A percentile compares a stretch with the other conserved stretches of the same genome.
Evolutionary conservation across 2,329 filamentous ascomycete species (phyloP).

Genomic region (Nigrospora sphaerica): DNA sequence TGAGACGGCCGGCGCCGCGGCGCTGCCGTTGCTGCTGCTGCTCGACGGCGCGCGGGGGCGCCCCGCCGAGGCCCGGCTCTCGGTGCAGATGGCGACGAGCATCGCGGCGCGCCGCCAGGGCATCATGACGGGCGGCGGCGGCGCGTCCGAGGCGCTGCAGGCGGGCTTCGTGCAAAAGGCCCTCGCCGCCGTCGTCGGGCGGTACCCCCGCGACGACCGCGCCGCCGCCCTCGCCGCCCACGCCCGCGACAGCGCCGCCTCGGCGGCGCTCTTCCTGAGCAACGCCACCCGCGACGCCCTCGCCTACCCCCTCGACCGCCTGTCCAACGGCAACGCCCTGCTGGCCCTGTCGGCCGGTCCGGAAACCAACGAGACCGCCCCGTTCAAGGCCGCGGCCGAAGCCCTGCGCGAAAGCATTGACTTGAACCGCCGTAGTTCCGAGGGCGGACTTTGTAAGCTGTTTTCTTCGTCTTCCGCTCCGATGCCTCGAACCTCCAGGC

Average conservation of each 20-base stretch:
- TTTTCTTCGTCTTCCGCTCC: too few species aligned
- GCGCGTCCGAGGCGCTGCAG: constrained; percentile 20
- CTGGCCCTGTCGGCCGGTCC: constrained; percentile 8
- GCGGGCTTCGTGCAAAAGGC: constrained; percentile 24
- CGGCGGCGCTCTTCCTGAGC: constrained; percentile 15
- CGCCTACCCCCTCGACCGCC: constrained; percentile 21
- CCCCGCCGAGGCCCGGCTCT: neutral
- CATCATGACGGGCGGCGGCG: constrained; percentile 20
- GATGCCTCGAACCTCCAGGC: too few species aligned
- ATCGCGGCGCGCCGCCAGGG: constrained; percentile 24
- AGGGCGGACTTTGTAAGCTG: constrained; percentile 19
- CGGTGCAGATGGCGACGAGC: constrained; percentile 21
- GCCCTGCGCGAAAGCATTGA: constrained; percentile 20
- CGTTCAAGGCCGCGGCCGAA: constrained; percentile 9
- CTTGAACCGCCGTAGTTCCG: constrained; percentile 22
- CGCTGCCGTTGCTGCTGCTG: neutral
- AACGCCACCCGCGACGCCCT: constrained; percentile 19
- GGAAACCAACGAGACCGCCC: neutral
- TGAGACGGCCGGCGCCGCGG: too few species aligned
- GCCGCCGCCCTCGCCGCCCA: constrained; percentile 10
- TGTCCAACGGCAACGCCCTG: constrained; percentile 22
- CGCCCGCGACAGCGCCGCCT: constrained; percentile 15
- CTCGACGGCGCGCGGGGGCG: constrained; percentile 2
- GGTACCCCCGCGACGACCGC: constrained; percentile 12
- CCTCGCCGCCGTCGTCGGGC: constrained; percentile 15